A percentile compares a stretch with the other conserved stretches of the same genome.
Conservation (phyloP, 805 yeast genomes). For the Candida xyloterini region DNA sequence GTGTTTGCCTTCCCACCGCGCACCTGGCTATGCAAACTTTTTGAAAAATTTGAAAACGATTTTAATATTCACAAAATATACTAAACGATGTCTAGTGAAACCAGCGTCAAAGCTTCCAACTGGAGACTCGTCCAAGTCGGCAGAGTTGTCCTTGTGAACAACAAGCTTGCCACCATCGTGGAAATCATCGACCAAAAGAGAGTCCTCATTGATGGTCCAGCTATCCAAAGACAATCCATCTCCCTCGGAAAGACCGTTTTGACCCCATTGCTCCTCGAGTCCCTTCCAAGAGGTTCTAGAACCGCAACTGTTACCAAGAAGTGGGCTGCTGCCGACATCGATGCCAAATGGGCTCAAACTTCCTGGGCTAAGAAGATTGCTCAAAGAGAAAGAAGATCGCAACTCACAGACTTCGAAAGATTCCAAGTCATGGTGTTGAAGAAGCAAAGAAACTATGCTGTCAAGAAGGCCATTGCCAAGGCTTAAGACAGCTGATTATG, state of each 20-base stretch:
- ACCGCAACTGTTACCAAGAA: slow-evolving; percentile 82
- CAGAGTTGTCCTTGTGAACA: slow-evolving; percentile 93
- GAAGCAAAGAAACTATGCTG: slow-evolving; percentile 95
- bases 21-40: slow-evolving; percentile 10
- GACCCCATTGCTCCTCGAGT: slow-evolving; percentile 84
- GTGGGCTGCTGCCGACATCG: slow-evolving; percentile 88
- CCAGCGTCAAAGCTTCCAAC: slow-evolving; percentile 85
- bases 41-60: slow-evolving; percentile 17
- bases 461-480: slow-evolving; percentile 95
- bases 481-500: slow-evolving; percentile 50
- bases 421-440: slow-evolving; percentile 97
- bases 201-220: slow-evolving; percentile 97
- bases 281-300: slow-evolving; percentile 93
- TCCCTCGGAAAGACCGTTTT: slow-evolving; percentile 83
- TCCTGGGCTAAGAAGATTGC: slow-evolving; percentile 99
- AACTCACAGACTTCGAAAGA: slow-evolving; percentile 96
- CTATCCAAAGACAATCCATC: slow-evolving; percentile 90
- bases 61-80: slow-evolving; percentile 9
- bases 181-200: slow-evolving; percentile 99
- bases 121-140: slow-evolving; percentile 99
- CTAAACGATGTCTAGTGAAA: slow-evolving; percentile 45
- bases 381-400: slow-evolving; percentile 88
- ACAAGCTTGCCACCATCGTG: slow-evolving; percentile 94
- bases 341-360: slow-evolving; percentile 87
- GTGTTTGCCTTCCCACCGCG: slow-evolving; percentile 4